Evolutionary conservation across 305 asterid species (phyloP), one percentile per base, ranked within the genome.

Genomic region (Plantago rigida): DNA sequence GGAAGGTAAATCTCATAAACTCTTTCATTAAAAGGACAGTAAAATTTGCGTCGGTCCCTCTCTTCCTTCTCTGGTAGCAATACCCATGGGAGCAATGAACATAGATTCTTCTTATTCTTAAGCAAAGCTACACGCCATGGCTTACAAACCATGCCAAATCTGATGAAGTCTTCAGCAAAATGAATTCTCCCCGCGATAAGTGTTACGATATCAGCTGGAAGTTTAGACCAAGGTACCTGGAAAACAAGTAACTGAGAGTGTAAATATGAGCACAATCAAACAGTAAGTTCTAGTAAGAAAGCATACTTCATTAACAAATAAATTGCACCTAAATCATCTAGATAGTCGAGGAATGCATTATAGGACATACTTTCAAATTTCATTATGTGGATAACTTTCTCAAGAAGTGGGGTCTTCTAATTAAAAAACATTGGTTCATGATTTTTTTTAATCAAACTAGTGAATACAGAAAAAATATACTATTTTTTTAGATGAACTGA

Each of bases 21-120:
- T 57, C 55, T 71, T 15, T 59, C 17, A 34, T 17, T 62, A 51
- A 60, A 71, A 28, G 72, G 72, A 61, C 65, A 14, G 51, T 44
- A 60, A 44, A 66, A 63, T 45, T 34, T 49, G 8, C 69, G 65
- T 31, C 2, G 42, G 17, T 48, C 62, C 5, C 24, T 46, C 11
- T 41, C 29, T 29, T 14, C 56, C 44, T 39, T 61, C 69, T 61
- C 71, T n/a, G 76, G 54, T 48, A 66, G 72, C 65, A 71, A 60
- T 49, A 66, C 45, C 69, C 60, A 71, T n/a, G 76, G 76, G 44
- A 71, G 58, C 46, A 71, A 47, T 5, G 71, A 65, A 59, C 71
- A n/a, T 0, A 52, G n/a, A 66, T 36, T 41, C 9, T 9, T 49
- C 41, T 45, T 66, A 2, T 60, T 47, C 45, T 71, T 48, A 53